Conservation (phyloP, 129 eudicot genomes). For the Gnaphalium uliginosum region DNA sequence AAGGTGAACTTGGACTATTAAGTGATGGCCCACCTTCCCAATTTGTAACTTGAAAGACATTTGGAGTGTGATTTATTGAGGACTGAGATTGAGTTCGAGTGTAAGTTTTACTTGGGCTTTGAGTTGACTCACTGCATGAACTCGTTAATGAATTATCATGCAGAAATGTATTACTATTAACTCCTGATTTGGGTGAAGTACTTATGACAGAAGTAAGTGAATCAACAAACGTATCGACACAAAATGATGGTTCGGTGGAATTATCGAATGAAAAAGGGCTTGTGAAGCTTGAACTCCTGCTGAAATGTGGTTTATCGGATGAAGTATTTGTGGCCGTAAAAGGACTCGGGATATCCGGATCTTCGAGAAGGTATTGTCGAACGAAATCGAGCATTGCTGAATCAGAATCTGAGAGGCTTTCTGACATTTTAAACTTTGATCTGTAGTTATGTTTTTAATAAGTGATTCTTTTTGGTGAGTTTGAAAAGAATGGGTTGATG, state of each 20-base stretch:
- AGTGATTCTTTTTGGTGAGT: conserved; percentile 12
- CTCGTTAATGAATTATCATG: conserved; percentile 24
- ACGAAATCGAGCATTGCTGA: conserved; percentile 49
- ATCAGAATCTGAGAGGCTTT: conserved; percentile 50
- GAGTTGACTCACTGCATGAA: conserved; percentile 35
- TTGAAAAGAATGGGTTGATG: conserved; percentile 15
- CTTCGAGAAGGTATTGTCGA: conserved; percentile 40
- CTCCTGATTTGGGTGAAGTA: conserved; percentile 27
- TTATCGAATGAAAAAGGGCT: conserved; percentile 29
- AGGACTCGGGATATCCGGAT: conserved; percentile 26
- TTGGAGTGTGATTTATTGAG: conserved; percentile 24
- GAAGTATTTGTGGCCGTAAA: conserved; percentile 27
- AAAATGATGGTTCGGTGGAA: conserved; percentile 24
- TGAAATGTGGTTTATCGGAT: conserved; percentile 20
- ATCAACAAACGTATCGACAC: conserved; percentile 36
- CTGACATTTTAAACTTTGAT: conserved; percentile 30
- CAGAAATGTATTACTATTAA: conserved; percentile 7
- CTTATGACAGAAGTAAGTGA: conserved; percentile 32
- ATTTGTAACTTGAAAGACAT: conserved; percentile 23
- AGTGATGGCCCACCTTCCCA: conserved; percentile 32
- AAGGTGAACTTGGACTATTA: conserved; percentile 24
- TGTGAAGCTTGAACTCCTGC: conserved; percentile 40
- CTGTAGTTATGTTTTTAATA: background rate
- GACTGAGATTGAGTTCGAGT: conserved; percentile 20
- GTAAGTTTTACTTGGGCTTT: conserved; percentile 28